Evolutionary conservation across 2,329 filamentous ascomycete species (phyloP).

Genomic region (Fusarium equiseti): DNA sequence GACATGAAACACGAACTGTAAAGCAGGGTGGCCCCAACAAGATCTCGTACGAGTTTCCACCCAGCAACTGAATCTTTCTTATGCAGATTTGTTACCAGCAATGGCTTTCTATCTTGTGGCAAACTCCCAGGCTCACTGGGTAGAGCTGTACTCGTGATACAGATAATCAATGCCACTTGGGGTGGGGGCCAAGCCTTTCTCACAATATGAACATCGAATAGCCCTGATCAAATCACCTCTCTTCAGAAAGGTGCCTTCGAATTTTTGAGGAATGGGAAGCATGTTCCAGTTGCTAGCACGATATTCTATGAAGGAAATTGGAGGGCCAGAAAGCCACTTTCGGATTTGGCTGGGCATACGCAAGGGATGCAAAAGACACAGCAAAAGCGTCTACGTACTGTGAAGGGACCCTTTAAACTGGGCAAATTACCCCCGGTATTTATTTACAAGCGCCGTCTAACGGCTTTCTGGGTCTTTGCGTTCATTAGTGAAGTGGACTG

Average conservation of each 20-base stretch:
- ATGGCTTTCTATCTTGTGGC: slow-evolving; percentile 8
- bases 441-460: slow-evolving; percentile 33
- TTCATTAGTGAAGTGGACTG: slow-evolving; percentile 20
- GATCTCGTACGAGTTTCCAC: neutral
- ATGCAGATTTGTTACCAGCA: neutral
- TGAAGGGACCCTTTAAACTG: slow-evolving; percentile 9
- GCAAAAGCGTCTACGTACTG: neutral
- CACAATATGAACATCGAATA: neutral
- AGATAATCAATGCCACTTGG: neutral
- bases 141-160: neutral
- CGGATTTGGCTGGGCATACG: slow-evolving; percentile 12
- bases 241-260: neutral
- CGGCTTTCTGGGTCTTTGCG: slow-evolving; percentile 27
- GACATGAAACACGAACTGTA: neutral
- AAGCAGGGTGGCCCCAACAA: neutral
- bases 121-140: slow-evolving; percentile 15
- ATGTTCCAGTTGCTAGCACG: slow-evolving; percentile 1
- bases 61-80: neutral
- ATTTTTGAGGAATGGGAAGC: neutral
- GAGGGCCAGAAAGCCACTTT: slow-evolving; percentile 16
- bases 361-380: neutral
- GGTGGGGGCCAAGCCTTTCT: slow-evolving; percentile 3
- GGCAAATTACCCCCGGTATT: slow-evolving; percentile 25
- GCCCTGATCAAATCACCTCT: neutral
- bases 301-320: slow-evolving; percentile 23